Percentiles rank a stretch among this genome's conserved stretches.
Evolutionary conservation across 2,329 filamentous ascomycete genomes (phyloP).

Genomic region (Neonectria faginata): DNA sequence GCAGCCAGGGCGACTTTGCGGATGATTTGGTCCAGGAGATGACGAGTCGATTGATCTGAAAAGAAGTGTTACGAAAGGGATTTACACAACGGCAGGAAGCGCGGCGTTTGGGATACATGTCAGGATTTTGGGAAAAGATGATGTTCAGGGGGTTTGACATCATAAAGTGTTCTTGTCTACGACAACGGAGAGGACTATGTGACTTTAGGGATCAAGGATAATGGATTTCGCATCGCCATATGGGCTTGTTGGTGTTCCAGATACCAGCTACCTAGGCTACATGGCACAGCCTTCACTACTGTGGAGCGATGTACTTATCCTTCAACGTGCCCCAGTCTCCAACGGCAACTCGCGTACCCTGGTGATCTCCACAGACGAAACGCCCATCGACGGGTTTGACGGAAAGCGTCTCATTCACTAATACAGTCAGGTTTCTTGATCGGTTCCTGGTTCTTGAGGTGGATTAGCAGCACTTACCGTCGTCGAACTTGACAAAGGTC

Average conservation of each 20-base stretch:
- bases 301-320: neutral
- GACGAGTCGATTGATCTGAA: conserved; percentile 26
- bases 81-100: conserved; percentile 1
- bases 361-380: neutral
- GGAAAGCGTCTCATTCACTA: neutral
- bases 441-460: neutral
- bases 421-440: neutral
- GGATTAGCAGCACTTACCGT: neutral
- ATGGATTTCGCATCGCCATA: neutral
- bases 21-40: conserved; percentile 33
- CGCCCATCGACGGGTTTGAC: neutral
- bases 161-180: neutral
- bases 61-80: neutral
- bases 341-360: neutral
- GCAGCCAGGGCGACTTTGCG: conserved; percentile 37
- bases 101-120: conserved; percentile 25
- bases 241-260: no score
- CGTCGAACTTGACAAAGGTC: neutral
- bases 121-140: neutral
- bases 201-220: neutral
- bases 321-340: neutral
- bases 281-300: neutral
- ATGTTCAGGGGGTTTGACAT: neutral
- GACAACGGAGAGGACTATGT: neutral
- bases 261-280: neutral